Percentiles rank a stretch among this genome's conserved stretches.
phyloP scores from a whole-genome alignment of 2,329 filamentous ascomycete species.

The Rhynchosporium graminicola region DNA sequence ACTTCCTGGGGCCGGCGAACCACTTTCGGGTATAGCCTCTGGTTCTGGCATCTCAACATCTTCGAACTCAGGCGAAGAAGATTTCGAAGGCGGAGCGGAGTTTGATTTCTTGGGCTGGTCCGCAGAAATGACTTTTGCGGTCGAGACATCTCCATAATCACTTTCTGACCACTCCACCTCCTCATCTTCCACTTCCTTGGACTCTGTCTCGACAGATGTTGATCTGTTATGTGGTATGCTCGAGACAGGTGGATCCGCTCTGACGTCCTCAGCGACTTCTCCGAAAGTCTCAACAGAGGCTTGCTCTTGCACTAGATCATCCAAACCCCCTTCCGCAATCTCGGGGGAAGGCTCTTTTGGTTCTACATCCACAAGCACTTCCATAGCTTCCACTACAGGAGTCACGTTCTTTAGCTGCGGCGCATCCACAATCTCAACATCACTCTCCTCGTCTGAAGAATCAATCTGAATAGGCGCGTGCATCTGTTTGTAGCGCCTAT shows the following conservation, averaged over 20 bases:
- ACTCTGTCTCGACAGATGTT: conserved; percentile 3
- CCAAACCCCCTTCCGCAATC: not conserved
- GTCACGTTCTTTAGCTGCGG: conserved; percentile 28
- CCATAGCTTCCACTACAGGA: not conserved
- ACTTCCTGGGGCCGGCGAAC: conserved; percentile 19
- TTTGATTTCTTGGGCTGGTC: conserved; percentile 4
- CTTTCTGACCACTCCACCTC: conserved; percentile 56
- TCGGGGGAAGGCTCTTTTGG: not conserved
- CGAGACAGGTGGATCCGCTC: conserved; percentile 30
- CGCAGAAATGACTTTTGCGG: conserved; percentile 6
- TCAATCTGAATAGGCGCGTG: conserved; percentile 62
- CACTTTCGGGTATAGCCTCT: not conserved
- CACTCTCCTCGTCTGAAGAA: conserved; percentile 58
- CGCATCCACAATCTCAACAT: conserved; percentile 58
- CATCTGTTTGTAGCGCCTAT: conserved; percentile 49
- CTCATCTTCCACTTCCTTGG: conserved; percentile 35
- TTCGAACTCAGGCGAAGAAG: conserved; percentile 51
- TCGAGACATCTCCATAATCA: conserved; percentile 43
- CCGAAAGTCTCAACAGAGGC: conserved; percentile 19
- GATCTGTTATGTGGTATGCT: conserved; percentile 35
- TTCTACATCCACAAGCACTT: not conserved
- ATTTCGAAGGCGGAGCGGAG: conserved; percentile 38
- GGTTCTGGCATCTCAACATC: conserved; percentile 45
- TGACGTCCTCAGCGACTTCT: conserved; percentile 40
- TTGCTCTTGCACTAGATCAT: conserved; percentile 29